Evolutionary conservation across 2,329 filamentous ascomycete species (phyloP).

Genomic region (Colletotrichum nymphaeae): DNA sequence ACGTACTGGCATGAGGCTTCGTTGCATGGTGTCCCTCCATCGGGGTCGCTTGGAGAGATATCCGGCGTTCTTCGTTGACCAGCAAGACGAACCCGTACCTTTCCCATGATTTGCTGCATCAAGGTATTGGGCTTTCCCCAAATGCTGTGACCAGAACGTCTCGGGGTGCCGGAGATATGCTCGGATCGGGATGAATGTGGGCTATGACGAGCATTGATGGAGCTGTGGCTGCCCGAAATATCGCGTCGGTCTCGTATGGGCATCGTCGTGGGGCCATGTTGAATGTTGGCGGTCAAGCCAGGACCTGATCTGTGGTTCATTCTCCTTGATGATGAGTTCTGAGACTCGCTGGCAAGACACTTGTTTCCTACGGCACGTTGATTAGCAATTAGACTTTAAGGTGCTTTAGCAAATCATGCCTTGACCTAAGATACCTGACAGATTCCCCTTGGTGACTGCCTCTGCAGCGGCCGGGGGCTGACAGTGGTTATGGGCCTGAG

Average conservation of each 20-base stretch:
- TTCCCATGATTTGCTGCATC: conserved; percentile 15
- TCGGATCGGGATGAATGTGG: fast-evolving
- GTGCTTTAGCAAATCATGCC: background rate
- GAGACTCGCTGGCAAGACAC: no score
- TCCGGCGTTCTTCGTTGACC: background rate
- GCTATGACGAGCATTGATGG: background rate
- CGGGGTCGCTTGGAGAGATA: background rate
- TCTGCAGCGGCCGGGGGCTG: background rate
- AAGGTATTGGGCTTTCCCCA: background rate
- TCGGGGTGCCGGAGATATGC: background rate
- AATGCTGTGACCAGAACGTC: background rate
- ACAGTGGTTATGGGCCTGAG: background rate
- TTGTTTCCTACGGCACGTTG: background rate
- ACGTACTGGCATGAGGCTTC: conserved; percentile 15
- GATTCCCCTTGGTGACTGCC: background rate
- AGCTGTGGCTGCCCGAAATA: background rate
- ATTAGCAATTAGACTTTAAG: background rate
- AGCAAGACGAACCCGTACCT: background rate
- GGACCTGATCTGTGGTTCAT: no score
- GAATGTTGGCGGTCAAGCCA: background rate
- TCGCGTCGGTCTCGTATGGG: background rate
- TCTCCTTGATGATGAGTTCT: no score
- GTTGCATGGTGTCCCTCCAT: background rate
- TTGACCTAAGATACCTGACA: background rate
- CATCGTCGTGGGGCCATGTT: background rate